A percentile compares a stretch with the other conserved stretches of the same genome.
Evolutionary conservation across 495 filamentous ascomycete genomes (phyloP).

Genomic region (Cercophora sp.): DNA sequence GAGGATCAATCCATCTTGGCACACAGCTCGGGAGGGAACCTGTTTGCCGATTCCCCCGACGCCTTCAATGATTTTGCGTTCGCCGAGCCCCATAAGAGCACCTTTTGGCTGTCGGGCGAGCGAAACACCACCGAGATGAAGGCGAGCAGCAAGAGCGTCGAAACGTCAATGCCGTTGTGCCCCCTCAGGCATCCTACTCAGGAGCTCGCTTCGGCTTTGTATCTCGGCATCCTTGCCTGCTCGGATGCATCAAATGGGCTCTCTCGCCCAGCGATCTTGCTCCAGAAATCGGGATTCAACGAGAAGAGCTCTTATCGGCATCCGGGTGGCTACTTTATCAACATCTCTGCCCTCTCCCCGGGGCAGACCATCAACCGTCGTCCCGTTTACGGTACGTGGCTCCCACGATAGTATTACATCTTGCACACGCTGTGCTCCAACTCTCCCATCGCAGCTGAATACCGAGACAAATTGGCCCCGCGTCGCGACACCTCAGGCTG

Average conservation of each 20-base stretch:
- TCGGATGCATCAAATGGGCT: neutral
- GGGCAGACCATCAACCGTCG: neutral
- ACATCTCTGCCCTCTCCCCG: neutral
- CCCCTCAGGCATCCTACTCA: neutral
- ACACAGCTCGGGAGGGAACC: neutral
- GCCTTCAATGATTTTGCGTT: neutral
- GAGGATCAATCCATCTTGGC: constrained; percentile 2
- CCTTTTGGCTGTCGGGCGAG: neutral
- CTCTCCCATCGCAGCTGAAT: neutral
- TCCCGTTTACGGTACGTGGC: neutral
- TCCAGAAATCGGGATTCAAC: neutral
- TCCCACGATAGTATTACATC: neutral
- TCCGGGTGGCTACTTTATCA: neutral
- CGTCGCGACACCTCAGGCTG: neutral
- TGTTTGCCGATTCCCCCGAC: neutral
- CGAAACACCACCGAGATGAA: neutral
- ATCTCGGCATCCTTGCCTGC: neutral
- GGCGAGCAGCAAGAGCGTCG: neutral
- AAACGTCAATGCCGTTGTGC: neutral
- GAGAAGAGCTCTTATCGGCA: neutral
- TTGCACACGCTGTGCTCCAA: neutral
- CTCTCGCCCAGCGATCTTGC: neutral
- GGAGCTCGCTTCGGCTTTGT: neutral
- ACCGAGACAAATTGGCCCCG: too few relatives aligned
- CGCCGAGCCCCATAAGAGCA: neutral